Evolutionary conservation across 345 rosid species (phyloP), one percentile per base, ranked within the genome.

Genomic region (Leavenworthia alabamica): DNA sequence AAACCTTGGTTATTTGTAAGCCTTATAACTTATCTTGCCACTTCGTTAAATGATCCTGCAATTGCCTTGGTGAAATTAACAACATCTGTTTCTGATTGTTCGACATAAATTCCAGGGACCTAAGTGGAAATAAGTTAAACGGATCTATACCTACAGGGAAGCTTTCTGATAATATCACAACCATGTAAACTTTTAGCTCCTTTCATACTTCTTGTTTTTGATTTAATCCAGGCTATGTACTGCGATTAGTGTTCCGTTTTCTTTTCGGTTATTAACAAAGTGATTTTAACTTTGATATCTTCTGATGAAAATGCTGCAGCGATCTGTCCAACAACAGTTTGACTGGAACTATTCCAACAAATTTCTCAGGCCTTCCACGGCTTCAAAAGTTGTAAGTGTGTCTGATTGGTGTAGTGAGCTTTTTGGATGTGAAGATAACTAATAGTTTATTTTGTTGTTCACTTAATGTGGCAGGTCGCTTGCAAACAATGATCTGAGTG

Each of bases 1-100:
- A 11, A 2, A 68, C 3, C 99, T 93, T 75, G 84, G 88, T 68
- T 93, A 93, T 78, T 69, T 93, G 99, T 89, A 78, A 82, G 94
- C 79, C 15, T 60, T 37, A 39, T 39, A 20, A 13, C 49, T 42
- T 41, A 32, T 41, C 8, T 42, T 45, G 35, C 41, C 7, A 10
- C n/a, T 57, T 71, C 33, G 53, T 48, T 56, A 2, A 22, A 48
- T 8, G 37, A 29, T 62, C 57, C 11, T 31, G 29, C n/a, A 28
- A 19, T 44, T 46, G 24, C 23, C 35, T 52, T 59, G 45, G 58
- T 28, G 2, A n/a, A n/a, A 43, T 9, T 13, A 11, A 20, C 24
- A 45, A 20, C 39, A 72, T 43, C 42, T 32, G 56, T 23, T 60
- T 60, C 40, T 66, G 52, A 22, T 52, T 46, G 48, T 44, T 28